Evolutionary conservation across 2,329 filamentous ascomycete genomes (phyloP).

Genomic region (Monosporascus sp.): DNA sequence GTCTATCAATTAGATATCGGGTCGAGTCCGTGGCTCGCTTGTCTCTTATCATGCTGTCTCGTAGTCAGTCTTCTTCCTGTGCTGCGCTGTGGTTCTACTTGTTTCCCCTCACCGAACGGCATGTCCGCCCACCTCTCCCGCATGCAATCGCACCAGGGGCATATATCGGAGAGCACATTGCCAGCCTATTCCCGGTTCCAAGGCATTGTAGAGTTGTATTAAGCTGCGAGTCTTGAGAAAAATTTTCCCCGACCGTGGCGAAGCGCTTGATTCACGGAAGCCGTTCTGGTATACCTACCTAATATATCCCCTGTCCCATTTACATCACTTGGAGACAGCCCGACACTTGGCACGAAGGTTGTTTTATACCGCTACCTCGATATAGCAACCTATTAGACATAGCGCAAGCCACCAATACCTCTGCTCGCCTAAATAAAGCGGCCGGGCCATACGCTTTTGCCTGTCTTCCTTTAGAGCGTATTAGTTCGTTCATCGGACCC

Average conservation of each 20-base stretch:
- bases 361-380: background rate
- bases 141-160: background rate
- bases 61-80: too few relatives aligned
- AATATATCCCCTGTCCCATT: background rate
- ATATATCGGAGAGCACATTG: background rate
- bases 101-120: background rate
- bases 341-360: background rate
- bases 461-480: too few relatives aligned
- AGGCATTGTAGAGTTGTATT: background rate
- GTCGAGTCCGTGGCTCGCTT: too few relatives aligned
- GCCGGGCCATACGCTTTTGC: too few relatives aligned
- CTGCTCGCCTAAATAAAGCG: too few relatives aligned
- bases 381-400: too few relatives aligned
- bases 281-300: background rate
- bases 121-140: background rate
- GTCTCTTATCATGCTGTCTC: too few relatives aligned
- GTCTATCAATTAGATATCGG: too few relatives aligned
- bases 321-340: background rate
- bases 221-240: background rate
- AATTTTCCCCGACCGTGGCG: background rate
- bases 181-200: background rate
- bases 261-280: background rate
- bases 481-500: too few relatives aligned
- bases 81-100: background rate
- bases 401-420: too few relatives aligned